These are phyloP conservation scores for Chlorella variabilis DNA, from an alignment of 163 green algal genomes.

Conservation along the genomic window DNA sequence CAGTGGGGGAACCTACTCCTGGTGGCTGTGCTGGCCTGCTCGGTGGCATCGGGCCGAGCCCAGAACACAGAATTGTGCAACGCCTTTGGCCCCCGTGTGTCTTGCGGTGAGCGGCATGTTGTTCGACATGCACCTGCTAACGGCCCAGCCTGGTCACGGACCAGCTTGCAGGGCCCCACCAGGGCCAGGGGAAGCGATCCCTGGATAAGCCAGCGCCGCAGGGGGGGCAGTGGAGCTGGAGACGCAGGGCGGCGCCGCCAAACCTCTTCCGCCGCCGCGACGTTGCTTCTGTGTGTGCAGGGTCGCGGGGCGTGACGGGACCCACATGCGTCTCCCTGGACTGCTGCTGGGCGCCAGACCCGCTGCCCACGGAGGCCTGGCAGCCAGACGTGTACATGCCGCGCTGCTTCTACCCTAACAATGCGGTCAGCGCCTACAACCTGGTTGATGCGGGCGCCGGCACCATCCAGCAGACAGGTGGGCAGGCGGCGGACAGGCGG, in stretches of 20 bases:
- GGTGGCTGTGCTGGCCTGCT: too few species aligned
- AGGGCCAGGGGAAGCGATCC: too few species aligned
- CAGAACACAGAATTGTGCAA: neutral
- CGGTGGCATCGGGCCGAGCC: neutral
- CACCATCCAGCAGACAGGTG: neutral
- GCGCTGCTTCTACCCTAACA: slow-evolving; percentile 50
- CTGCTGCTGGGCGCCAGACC: slow-evolving; percentile 46
- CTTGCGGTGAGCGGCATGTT: neutral
- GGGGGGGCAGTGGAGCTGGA: too few species aligned
- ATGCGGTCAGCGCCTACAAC: slow-evolving; percentile 29
- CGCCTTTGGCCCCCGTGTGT: slow-evolving; percentile 1
- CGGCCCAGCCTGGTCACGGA: too few species aligned
- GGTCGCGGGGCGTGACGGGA: slow-evolving; percentile 31
- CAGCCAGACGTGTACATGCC: slow-evolving; percentile 37
- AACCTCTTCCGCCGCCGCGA: too few species aligned
- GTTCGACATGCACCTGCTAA: neutral
- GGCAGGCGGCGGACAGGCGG: too few species aligned
- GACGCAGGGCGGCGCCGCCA: too few species aligned
- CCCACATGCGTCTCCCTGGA: slow-evolving; percentile 24
- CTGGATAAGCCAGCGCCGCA: too few species aligned
- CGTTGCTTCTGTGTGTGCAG: slow-evolving; percentile 9
- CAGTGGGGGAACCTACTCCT: too few species aligned
- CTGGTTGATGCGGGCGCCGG: neutral
- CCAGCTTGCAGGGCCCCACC: too few species aligned
- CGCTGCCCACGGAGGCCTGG: slow-evolving; percentile 15